Base-by-base conservation (phyloP, 2,329 filamentous ascomycete genomes). In the Neonectria coccinea region DNA sequence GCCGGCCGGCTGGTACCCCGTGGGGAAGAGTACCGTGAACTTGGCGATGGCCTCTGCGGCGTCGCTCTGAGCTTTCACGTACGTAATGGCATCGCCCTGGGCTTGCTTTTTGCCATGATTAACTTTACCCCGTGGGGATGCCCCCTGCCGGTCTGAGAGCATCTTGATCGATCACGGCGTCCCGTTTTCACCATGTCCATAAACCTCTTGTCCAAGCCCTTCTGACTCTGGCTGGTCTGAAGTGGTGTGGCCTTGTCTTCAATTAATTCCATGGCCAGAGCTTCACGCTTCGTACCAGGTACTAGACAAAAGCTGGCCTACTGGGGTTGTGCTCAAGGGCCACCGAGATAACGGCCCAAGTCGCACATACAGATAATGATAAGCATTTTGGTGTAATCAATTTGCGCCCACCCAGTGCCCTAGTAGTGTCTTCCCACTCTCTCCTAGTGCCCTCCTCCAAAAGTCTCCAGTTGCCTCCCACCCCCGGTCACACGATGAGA, bases 101-200 rank as follows among this genome's bases (percentile, higher is more conserved):
- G 18, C 48, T 59, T 53, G 47, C 56, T 44, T 53, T 25, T 31
- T 54, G 54, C 18, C 12, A 41, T 9, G 51, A 52, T 56, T 64
- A n/a, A n/a, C n/a, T n/a, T n/a, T n/a, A 59, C 61, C 61, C 61
- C 61, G 20, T 64, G 61, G 61, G 61, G 61, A 59, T 45, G 51
- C 4, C 56, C 56, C 53, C 25, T 10, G 55, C 22, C 31, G 31
- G 36, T 7, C 14, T 3, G 18, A 36, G 31, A 14, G n/a, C 12
- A 20, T 42, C 6, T n/a, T n/a, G 7, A 8, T 39, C 5, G 25
- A 25, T 25, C 25, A 16, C 8, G 14, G 7, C 36, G 31, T 33
- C 10, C 5, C 14, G 36, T 16, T 4, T 5, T 39, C 5, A 14
- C 33, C 20, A 1, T 10, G 11, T 33, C 2, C 29, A 10, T 3